Evolutionary conservation across 1,139 yeast genomes (phyloP), one percentile per base, ranked within the genome.

Genomic region (Hansenula anomala): DNA sequence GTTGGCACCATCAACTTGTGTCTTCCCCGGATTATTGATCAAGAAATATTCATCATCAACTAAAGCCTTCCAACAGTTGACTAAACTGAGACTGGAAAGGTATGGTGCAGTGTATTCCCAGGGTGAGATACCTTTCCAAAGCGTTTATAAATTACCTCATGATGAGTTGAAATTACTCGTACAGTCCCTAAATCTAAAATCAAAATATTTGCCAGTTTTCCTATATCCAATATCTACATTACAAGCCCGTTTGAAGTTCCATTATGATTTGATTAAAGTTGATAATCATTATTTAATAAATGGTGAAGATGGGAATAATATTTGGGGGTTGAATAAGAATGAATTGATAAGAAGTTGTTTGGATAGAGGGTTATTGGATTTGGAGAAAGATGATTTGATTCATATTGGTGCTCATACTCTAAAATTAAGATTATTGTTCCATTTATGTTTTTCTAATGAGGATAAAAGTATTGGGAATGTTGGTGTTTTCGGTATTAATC

Each of bases 1-100:
- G 40, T 54, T 84, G 13, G 71, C 86, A 2, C 94, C 94, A 0
- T 71, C 73, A 47, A 83, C 92, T 0, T 85, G 94, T 59, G 64
- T 75, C 6, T 62, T 79, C 35, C 88, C 88, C 0, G 63, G 66
- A 3, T 59, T 76, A 14, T 55, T 63, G 4, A 58, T 56, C 32
- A 53, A 46, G 28, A 53, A 57, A 36, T 46, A 44, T 18, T 34
- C 31, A 10, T 39, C 46, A 14, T 45, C 47, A 11, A 26, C 24
- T 8, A 33, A 25, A 17, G 34, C 46, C 13, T 39, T 54, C 13
- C 24, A 31, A 2, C 37, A 41, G 8, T 35, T 58, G n/a, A 36
- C 54, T 9, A 54, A 54, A 4, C 52, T 59, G 4, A 50, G 63
- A 34, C 12, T 28, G 6, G 30, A 41, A 10, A 33, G 64, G 61